Evolutionary conservation across 192 early-diverging fungal species (phyloP), one percentile per base, ranked within the genome.

Genomic region (Umbelopsis sp.): DNA sequence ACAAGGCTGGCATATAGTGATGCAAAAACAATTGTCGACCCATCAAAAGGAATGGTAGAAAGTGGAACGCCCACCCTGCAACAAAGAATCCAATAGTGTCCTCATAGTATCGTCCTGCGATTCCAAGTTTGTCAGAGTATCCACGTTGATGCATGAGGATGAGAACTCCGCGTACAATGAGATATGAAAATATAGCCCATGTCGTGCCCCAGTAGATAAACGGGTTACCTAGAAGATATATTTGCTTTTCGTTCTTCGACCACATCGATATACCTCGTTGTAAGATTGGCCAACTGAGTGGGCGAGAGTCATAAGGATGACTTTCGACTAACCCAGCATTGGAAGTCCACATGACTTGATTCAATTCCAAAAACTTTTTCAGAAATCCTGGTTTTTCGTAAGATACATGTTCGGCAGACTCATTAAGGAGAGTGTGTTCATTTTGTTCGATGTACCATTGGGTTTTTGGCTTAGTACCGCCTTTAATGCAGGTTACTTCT

Each of bases 161-260:
- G 45, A 90, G 52, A 10, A 89, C 71, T 2, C 69, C 77, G 41
- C 84, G 79, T 47, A 93, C 76, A n/a, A 73, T 72, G 4, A 78
- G 80, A 82, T 89, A 98, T 29, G 81, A 21, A 5, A 69, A 68
- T n/a, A 97, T 74, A 10, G 92, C 72, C 0, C 80, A 74, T 26
- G 88, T 83, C 7, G 89, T 84, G 56, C 89, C 38, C 93, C 91
- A 94, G 87, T 93, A 99, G 21, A 92, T 76, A 25, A 94, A 54
- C 10, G 95, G 95, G 66, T 97, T 98, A 25, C 97, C 97, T 2
- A 97, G 68, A n/a, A 97, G 83, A 78, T 97, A 96, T 74, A 99
- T 93, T 66, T 90, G 83, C 74, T 86, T 83, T 34, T 88, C 77
- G 26, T 82, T 74, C 21, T 84, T 85, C 56, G 90, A 91, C 87